phyloP scores from a whole-genome alignment of 257 asterid species.

The Salvia miltiorrhiza region DNA sequence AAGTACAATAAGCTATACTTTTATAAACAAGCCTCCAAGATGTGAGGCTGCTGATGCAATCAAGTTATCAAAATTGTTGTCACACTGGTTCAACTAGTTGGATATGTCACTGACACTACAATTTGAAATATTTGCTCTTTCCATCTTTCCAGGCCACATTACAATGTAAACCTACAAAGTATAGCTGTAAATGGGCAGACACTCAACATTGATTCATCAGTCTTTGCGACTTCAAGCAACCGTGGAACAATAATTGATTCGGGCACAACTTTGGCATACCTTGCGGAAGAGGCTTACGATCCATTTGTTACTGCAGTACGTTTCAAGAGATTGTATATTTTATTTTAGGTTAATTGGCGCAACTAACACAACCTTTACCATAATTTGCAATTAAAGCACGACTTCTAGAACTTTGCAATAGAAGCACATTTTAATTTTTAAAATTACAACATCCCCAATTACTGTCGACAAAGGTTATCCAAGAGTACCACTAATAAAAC shows the following conservation, averaged over 20 bases:
- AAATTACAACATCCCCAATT: neutral
- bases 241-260: constrained; percentile 93
- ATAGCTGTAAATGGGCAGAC: constrained; percentile 78
- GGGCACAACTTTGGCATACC: constrained; percentile 92
- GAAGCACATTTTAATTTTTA: neutral
- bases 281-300: constrained; percentile 87
- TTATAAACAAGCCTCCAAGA: neutral
- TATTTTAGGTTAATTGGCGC: neutral
- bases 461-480: neutral
- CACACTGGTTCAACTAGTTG: neutral
- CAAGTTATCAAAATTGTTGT: neutral
- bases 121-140: constrained; percentile 13
- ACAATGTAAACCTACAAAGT: constrained; percentile 79
- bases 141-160: constrained; percentile 76
- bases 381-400: neutral
- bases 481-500: too few relatives aligned
- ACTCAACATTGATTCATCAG: constrained; percentile 62
- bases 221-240: constrained; percentile 72
- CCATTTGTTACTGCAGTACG: constrained; percentile 76
- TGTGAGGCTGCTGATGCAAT: neutral
- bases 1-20: neutral
- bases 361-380: neutral
- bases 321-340: neutral
- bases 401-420: too few relatives aligned
- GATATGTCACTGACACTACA: neutral